Percentiles rank a stretch among this genome's conserved stretches.
Evolutionary conservation across 805 yeast genomes (phyloP).

Genomic region (Teunomyces funiuensis): DNA sequence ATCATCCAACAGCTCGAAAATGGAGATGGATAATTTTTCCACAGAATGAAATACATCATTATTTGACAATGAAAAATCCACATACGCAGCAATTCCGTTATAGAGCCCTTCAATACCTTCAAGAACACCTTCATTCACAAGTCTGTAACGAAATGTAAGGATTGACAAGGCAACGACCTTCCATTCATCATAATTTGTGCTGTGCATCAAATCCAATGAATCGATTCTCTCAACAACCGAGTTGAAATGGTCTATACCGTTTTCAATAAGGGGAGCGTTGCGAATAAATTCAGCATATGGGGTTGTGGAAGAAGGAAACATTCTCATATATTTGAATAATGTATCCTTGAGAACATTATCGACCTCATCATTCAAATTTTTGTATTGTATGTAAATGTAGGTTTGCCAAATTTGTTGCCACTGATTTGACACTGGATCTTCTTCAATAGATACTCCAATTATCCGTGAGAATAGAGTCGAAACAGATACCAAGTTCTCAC

Average conservation of each 20-base stretch:
- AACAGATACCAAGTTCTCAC: neutral
- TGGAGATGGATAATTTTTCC: slow-evolving; percentile 40
- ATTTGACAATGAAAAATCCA: slow-evolving; percentile 26
- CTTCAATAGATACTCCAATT: slow-evolving; percentile 8
- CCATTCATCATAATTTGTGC: slow-evolving; percentile 30
- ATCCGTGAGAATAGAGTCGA: slow-evolving; percentile 13
- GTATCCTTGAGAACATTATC: slow-evolving; percentile 10
- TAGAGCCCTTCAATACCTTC: slow-evolving; percentile 14
- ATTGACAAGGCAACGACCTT: slow-evolving; percentile 27
- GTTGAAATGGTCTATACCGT: slow-evolving; percentile 10
- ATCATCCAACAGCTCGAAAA: slow-evolving; percentile 30
- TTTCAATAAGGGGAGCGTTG: slow-evolving; percentile 13
- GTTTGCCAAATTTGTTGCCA: slow-evolving; percentile 26
- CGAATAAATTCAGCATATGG: slow-evolving; percentile 29
- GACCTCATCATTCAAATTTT: slow-evolving; percentile 10
- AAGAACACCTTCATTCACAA: neutral
- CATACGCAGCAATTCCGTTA: slow-evolving; percentile 20
- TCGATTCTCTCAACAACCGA: slow-evolving; percentile 11
- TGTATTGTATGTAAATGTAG: slow-evolving; percentile 26
- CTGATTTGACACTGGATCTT: neutral
- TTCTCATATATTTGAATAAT: slow-evolving; percentile 21
- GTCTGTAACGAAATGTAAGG: slow-evolving; percentile 13
- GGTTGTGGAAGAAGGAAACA: slow-evolving; percentile 23
- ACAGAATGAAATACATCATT: slow-evolving; percentile 42
- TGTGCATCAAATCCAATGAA: slow-evolving; percentile 15